Evolutionary conservation across 306 rosid species (phyloP), one percentile per base, ranked within the genome.

Genomic region (Prunus dulcis): DNA sequence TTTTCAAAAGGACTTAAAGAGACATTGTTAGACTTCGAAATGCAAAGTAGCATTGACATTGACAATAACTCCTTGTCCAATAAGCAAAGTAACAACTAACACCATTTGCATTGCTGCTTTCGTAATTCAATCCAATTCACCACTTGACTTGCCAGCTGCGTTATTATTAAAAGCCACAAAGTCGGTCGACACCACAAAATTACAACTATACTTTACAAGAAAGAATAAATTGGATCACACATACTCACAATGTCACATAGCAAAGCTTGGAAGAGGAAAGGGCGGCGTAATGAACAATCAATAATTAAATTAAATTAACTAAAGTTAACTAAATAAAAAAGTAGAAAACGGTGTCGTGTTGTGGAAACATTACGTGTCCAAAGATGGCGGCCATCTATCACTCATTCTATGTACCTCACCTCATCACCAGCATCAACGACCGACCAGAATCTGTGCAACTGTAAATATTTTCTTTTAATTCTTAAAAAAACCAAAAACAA

Each of bases 371-470:
- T 20, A 46, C 56, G 72, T 45, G 9, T 25, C 41, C 7, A 34
- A 0, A 38, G 47, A 9, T 1, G 62, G 2, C 34, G 6, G 18
- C 34, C 38, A 25, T 4, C 1, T 4, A 60, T 25, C 32, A 0
- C 22, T 23, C 5, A 34, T 47, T 13, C 17, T 1, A 47, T 12
- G 12, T 47, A 47, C 15, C 15, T 47, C 51, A 47, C 15, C 15
- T 47, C 51, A 47, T 47, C 43, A 4, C 18, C 43, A 3, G 28
- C 45, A 62, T 18, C 49, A 72, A 17, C 58, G 64, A 71, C 67
- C 72, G 22, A 62, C 72, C 65, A 22, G 72, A 71, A 58, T 73
- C 60, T 20, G 46, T 61, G 30, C 61, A 62, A 74, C 78, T 28
- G 78, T 28, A 74, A 62, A 15, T 69, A 49, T 12, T 19, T 27